Evolutionary conservation across 805 yeast genomes (phyloP).

Genomic region (Cyberlindnera suaveolens): DNA sequence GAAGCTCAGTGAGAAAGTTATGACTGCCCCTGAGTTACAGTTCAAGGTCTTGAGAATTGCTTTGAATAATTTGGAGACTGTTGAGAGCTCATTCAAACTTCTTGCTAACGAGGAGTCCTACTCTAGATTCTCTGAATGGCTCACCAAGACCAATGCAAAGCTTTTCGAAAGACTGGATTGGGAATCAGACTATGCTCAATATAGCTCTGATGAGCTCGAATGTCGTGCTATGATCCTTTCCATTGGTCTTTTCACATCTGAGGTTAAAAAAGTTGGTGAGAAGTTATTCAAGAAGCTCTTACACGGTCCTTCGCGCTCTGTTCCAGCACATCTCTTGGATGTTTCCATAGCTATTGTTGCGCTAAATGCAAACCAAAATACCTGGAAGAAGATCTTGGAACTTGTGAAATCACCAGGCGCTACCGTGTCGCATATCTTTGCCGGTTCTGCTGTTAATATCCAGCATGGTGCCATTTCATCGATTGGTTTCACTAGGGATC

Average conservation of each 20-base stretch:
- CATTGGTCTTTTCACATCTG: constrained; percentile 26
- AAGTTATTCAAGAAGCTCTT: constrained; percentile 41
- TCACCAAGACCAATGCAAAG: constrained; percentile 6
- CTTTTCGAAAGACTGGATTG: constrained; percentile 31
- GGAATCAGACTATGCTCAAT: constrained; percentile 34
- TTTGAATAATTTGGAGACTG: constrained; percentile 20
- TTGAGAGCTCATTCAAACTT: constrained; percentile 16
- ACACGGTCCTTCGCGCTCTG: constrained; percentile 44
- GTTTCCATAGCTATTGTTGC: constrained; percentile 39
- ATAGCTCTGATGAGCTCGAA: constrained; percentile 33
- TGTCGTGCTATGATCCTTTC: constrained; percentile 38
- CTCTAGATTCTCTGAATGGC: constrained; percentile 10
- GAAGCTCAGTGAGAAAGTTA: constrained; percentile 19
- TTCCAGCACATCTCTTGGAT: constrained; percentile 47
- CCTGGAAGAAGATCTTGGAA: constrained; percentile 54
- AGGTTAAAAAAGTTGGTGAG: constrained; percentile 28
- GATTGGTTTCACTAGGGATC: constrained; percentile 42
- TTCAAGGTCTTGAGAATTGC: constrained; percentile 24
- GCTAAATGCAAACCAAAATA: constrained; percentile 33
- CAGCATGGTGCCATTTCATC: constrained; percentile 53
- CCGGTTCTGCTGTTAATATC: constrained; percentile 29
- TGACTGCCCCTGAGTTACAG: constrained; percentile 9
- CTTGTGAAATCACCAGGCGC: constrained; percentile 45
- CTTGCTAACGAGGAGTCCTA: constrained; percentile 6
- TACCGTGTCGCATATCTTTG: constrained; percentile 29